Evolutionary conservation across 176 grass and related monocot species (phyloP).

Genomic region (Metroxylon sagu): DNA sequence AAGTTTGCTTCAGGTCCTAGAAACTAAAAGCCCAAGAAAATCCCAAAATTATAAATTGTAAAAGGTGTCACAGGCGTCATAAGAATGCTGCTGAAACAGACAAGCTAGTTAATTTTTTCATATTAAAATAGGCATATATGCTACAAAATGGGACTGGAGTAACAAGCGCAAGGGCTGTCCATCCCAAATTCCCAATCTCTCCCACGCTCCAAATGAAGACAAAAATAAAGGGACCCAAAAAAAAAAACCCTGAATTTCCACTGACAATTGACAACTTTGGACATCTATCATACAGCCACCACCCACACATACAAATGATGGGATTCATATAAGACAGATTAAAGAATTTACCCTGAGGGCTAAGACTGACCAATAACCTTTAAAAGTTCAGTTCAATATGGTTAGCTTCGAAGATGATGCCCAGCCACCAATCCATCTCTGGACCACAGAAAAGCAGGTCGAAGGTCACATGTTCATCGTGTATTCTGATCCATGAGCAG

Average conservation of each 20-base stretch:
- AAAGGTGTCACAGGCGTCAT: too few species aligned
- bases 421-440: conserved; percentile 24
- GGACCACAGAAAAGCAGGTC: too few species aligned
- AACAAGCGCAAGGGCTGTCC: too few species aligned
- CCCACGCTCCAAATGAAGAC: conserved; percentile 17
- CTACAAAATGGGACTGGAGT: too few species aligned
- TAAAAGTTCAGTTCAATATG: conserved; percentile 15
- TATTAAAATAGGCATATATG: too few species aligned
- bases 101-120: too few species aligned
- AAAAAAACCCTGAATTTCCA: background rate
- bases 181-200: conserved; percentile 11
- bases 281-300: conserved; percentile 54
- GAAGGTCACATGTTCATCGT: too few species aligned
- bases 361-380: conserved; percentile 21
- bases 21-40: too few species aligned
- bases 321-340: conserved; percentile 43
- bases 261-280: conserved; percentile 18
- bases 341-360: conserved; percentile 50
- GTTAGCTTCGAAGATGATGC: conserved; percentile 31
- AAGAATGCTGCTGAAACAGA: too few species aligned
- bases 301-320: conserved; percentile 23
- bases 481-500: too few species aligned
- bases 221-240: conserved; percentile 3
- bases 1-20: too few species aligned
- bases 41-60: too few species aligned